Evolutionary conservation across 495 filamentous ascomycete species (phyloP), one percentile per base, ranked within the genome.

Genomic region (Podospora didyma): DNA sequence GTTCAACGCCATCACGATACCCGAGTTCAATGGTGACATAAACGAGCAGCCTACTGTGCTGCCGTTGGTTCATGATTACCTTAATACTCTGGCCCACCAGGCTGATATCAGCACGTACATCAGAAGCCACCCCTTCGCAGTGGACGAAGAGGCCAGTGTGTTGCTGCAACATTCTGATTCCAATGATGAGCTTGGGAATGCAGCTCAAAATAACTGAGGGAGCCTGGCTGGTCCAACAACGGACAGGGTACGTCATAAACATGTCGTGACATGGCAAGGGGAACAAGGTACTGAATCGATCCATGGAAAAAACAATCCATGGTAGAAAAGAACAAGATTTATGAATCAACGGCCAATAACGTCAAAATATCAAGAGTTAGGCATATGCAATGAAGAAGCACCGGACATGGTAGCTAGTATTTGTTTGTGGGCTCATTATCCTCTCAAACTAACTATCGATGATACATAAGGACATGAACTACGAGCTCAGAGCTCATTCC

Each of bases 1-100:
- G 0, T 84, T 80, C 72, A 98, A 97, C 56, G 80, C 90, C 20
- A 69, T 97, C 11, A 75, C 86, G 57, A 76, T 97, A 34, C 86
- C 90, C 0, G 91, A 94, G 64, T 96, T 93, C 65, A 67, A 61
- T 0, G 81, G 81, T 1, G 35, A 75, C n/a, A 17, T 28, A 2
- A 16, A 60, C 12, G 78, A 80, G 58, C 3, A 47, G 4, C 66
- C 57, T 2, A 44, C 62, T 21, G 64, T 81, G 26, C 59, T 83
- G 44, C 68, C 71, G 22, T 69, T 75, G 51, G 77, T 82, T 7
- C 74, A 78, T 54, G 71, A 79, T 39, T 79, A 81, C 54, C 61
- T 83, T 19, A 76, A 80, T 47, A 51, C 57, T 6, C 62, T 80
- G 44, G 66, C 69, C 12, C 59, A 49, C 42, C 72, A 78, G 54